Evolutionary conservation across 2,329 filamentous ascomycete species (phyloP).

Genomic region (Mycogone perniciosa): DNA sequence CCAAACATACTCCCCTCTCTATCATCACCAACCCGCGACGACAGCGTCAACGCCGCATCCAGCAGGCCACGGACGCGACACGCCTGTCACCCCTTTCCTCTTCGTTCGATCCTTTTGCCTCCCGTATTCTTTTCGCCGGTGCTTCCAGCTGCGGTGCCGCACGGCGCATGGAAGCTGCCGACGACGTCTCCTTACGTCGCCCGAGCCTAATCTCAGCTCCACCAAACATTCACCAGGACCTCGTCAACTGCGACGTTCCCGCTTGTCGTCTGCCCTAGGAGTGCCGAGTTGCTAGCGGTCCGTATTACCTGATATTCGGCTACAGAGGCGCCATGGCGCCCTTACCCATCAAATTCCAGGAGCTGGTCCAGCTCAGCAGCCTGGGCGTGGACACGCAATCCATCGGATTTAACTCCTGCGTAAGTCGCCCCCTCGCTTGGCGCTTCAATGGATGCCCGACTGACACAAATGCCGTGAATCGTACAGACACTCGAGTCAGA

Average conservation of each 20-base stretch:
- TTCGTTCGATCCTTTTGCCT: slow-evolving; percentile 12
- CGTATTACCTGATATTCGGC: slow-evolving; percentile 15
- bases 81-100: slow-evolving; percentile 13
- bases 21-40: slow-evolving; percentile 16
- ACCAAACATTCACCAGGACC: slow-evolving; percentile 10
- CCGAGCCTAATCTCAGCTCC: slow-evolving; percentile 14
- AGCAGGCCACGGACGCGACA: slow-evolving; percentile 21
- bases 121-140: slow-evolving; percentile 17
- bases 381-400: slow-evolving; percentile 41
- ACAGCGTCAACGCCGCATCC: slow-evolving; percentile 20
- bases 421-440: slow-evolving; percentile 37
- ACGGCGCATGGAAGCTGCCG: slow-evolving; percentile 35
- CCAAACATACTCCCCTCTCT: slow-evolving; percentile 13
- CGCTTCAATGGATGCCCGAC: not conserved
- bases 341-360: slow-evolving; percentile 88
- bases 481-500: slow-evolving; percentile 94
- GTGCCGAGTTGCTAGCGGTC: slow-evolving; percentile 13
- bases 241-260: slow-evolving; percentile 21
- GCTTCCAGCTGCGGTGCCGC: slow-evolving; percentile 20
- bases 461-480: not conserved
- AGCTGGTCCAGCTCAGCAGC: slow-evolving; percentile 66
- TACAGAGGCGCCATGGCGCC: slow-evolving; percentile 49
- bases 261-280: slow-evolving; percentile 16
- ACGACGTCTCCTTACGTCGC: slow-evolving; percentile 20
- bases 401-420: slow-evolving; percentile 77